These are phyloP conservation scores for Trichoderma sp. DNA, from an alignment of 2,329 filamentous ascomycete genomes.

Conservation along the genomic window DNA sequence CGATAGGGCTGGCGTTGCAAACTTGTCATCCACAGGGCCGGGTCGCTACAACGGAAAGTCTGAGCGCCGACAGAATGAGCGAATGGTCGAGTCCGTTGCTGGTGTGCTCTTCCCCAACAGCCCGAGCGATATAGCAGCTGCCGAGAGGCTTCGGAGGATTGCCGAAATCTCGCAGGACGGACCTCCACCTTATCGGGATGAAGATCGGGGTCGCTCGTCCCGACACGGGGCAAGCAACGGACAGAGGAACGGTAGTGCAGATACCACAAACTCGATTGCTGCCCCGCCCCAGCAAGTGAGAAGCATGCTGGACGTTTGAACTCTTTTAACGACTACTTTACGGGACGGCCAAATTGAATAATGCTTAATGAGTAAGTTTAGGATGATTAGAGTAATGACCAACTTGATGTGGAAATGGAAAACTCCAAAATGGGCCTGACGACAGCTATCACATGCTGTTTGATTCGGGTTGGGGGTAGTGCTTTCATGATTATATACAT, in stretches of 20 bases:
- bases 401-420: not conserved
- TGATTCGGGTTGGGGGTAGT: not conserved
- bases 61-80: constrained; percentile 48
- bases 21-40: constrained; percentile 30
- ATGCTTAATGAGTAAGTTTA: not conserved
- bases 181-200: constrained; percentile 44
- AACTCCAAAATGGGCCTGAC: not conserved
- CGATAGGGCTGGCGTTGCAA: constrained; percentile 35
- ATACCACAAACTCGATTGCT: constrained; percentile 48
- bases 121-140: constrained; percentile 40
- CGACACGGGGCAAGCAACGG: constrained; percentile 33
- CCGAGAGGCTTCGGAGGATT: constrained; percentile 37
- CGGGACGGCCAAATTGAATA: not conserved
- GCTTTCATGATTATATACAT: not conserved
- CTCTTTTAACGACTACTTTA: constrained; percentile 30
- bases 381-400: not conserved
- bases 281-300: constrained; percentile 55
- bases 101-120: constrained; percentile 52
- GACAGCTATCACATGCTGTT: not conserved
- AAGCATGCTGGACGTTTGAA: constrained; percentile 57
- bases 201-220: constrained; percentile 30
- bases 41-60: constrained; percentile 44
- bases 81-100: constrained; percentile 45
- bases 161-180: constrained; percentile 47
- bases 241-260: constrained; percentile 48